These are phyloP conservation scores for Jatropha multifida DNA, from an alignment of 441 rosid species.

Conservation along the genomic window DNA sequence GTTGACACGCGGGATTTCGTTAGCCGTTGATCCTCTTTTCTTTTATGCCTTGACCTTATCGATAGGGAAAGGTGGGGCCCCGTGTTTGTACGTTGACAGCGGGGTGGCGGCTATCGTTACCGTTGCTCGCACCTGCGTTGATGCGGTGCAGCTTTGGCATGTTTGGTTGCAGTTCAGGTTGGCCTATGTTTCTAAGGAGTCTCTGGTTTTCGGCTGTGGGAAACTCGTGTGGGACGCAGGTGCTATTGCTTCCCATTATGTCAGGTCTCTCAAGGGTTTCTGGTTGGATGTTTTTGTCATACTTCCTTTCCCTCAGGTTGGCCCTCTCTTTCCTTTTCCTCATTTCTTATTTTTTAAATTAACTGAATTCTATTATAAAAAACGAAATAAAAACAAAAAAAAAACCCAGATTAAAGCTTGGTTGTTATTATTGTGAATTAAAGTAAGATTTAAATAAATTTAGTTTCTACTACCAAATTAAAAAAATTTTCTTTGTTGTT, in stretches of 20 bases:
- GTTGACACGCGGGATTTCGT: conserved; percentile 59
- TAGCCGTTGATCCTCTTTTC: conserved; percentile 74
- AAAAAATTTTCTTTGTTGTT: too few relatives aligned
- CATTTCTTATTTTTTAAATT: too few relatives aligned
- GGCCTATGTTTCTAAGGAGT: conserved; percentile 68
- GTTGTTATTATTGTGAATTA: too few relatives aligned
- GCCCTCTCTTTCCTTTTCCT: too few relatives aligned
- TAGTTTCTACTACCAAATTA: too few relatives aligned
- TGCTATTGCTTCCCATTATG: conserved; percentile 57
- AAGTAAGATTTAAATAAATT: too few relatives aligned
- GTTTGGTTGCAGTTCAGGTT: conserved; percentile 71
- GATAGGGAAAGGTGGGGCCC: conserved; percentile 40
- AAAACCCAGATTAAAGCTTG: too few relatives aligned
- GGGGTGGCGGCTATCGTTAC: conserved; percentile 53
- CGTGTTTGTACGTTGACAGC: conserved; percentile 61
- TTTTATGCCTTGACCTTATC: conserved; percentile 59
- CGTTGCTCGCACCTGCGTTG: conserved; percentile 50
- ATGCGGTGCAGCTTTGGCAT: conserved; percentile 54
- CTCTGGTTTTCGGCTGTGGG: conserved; percentile 73
- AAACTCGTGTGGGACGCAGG: conserved; percentile 86
- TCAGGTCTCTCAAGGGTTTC: conserved; percentile 55
- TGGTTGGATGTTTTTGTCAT: conserved; percentile 73
- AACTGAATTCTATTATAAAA: too few relatives aligned
- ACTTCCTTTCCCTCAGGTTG: conserved; percentile 81
- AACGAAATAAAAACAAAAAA: too few relatives aligned